phyloP scores from a whole-genome alignment of 2,329 filamentous ascomycete genomes.

The Aspergillus aculeatus region DNA sequence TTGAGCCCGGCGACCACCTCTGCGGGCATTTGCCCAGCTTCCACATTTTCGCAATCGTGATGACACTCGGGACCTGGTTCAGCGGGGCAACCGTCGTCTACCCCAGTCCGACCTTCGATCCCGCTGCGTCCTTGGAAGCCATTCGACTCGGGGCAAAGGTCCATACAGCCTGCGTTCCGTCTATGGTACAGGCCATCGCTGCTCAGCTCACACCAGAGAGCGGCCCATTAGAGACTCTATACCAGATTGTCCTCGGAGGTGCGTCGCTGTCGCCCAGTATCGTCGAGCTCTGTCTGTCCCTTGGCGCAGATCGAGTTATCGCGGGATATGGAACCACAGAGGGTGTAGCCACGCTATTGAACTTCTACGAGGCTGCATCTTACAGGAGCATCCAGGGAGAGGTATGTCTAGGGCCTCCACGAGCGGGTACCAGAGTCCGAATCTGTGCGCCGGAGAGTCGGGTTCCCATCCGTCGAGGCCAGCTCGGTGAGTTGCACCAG shows the following conservation, averaged over 20 bases:
- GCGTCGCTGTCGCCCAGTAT: slow-evolving; percentile 1
- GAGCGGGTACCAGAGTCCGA: not conserved
- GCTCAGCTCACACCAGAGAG: not conserved
- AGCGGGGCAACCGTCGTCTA: slow-evolving; percentile 1
- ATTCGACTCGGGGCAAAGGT: not conserved
- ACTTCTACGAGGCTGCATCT: not conserved
- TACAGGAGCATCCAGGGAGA: not conserved
- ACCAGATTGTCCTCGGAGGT: slow-evolving; percentile 1
- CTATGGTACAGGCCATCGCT: slow-evolving; percentile 6
- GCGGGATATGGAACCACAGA: slow-evolving; percentile 9
- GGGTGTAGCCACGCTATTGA: not conserved
- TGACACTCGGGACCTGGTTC: slow-evolving; percentile 6
- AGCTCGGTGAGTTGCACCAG: slow-evolving; percentile 6
- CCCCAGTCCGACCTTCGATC: slow-evolving; percentile 3
- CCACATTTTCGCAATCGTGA: slow-evolving; percentile 5
- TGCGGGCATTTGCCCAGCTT: slow-evolving; percentile 8
- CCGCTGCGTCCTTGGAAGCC: not conserved
- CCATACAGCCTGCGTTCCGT: slow-evolving; percentile 7
- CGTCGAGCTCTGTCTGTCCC: not conserved
- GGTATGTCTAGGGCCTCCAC: not conserved
- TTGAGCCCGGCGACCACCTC: not conserved
- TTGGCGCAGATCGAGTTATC: not conserved
- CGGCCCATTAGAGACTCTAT: not conserved
- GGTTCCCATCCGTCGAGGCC: not conserved
- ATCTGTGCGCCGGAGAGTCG: slow-evolving; percentile 1